Evolutionary conservation across 176 grass and related monocot species (phyloP).

Genomic region (Oryza glaberrima): DNA sequence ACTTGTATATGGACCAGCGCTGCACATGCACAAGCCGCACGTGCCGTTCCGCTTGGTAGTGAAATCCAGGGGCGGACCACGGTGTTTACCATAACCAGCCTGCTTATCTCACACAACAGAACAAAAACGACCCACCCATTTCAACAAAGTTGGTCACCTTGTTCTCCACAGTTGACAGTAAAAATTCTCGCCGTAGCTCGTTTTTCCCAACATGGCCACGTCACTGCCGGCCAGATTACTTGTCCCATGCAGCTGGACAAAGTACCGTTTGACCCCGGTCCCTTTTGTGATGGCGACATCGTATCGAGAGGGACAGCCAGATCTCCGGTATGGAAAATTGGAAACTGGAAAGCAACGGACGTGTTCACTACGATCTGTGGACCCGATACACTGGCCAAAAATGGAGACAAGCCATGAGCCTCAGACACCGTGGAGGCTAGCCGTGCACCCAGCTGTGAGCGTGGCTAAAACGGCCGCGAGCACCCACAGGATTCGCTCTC

Average conservation of each 20-base stretch:
- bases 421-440: background rate
- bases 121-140: background rate
- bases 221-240: background rate
- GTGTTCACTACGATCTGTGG: background rate
- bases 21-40: background rate
- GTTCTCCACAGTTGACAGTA: background rate
- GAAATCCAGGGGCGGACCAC: conserved; percentile 30
- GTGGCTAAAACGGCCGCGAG: too few relatives aligned
- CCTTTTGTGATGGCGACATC: background rate
- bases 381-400: background rate
- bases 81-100: background rate
- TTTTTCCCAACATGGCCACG: background rate
- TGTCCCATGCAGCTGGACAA: too few relatives aligned
- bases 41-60: background rate
- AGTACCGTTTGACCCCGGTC: background rate
- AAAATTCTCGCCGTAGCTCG: background rate
- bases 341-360: background rate
- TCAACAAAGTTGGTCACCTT: background rate
- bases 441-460: background rate
- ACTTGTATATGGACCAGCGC: too few relatives aligned
- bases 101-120: background rate
- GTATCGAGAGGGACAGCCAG: background rate
- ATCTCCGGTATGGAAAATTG: background rate
- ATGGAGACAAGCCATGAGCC: too few relatives aligned
- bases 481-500: background rate